Percentiles rank a stretch among this genome's conserved stretches.
These are phyloP conservation scores for Dillenia suffruticosa DNA, from an alignment of 164 flowering plant species.

Conservation along the genomic window DNA sequence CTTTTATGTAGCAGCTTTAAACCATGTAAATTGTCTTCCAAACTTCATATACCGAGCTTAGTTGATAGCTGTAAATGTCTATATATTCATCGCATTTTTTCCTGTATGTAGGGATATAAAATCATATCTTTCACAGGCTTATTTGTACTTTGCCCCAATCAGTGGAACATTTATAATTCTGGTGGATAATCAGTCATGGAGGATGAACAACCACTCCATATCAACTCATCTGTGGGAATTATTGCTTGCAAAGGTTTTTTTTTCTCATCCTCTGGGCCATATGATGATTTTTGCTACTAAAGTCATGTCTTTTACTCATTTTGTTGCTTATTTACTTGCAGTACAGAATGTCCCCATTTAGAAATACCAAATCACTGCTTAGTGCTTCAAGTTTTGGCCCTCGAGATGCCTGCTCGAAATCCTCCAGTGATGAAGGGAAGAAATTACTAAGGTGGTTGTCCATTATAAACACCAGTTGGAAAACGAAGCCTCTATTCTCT, in stretches of 20 bases:
- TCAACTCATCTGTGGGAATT: slow-evolving; percentile 25
- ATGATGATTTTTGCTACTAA: no score
- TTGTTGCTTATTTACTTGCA: slow-evolving; percentile 10
- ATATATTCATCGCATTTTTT: no score
- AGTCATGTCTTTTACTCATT: neutral
- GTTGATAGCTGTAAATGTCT: no score
- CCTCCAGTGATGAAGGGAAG: slow-evolving; percentile 7
- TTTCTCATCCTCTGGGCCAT: neutral
- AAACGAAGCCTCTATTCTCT: slow-evolving; percentile 16
- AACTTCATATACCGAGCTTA: no score
- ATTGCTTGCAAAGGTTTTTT: slow-evolving; percentile 27
- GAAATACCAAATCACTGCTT: slow-evolving; percentile 15
- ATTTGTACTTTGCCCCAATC: slow-evolving; percentile 21
- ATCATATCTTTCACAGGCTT: slow-evolving; percentile 25
- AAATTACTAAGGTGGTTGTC: slow-evolving; percentile 22
- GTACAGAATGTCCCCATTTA: slow-evolving; percentile 34
- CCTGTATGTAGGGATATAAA: slow-evolving; percentile 24
- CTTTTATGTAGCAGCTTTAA: no score
- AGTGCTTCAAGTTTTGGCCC: slow-evolving; percentile 7
- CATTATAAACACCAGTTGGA: slow-evolving; percentile 19
- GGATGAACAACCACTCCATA: slow-evolving; percentile 18
- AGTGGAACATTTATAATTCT: slow-evolving; percentile 19
- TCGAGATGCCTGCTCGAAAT: neutral
- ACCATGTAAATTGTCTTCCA: no score
- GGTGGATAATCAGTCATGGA: slow-evolving; percentile 32